Evolutionary conservation across 371 early-diverging fungal genomes (phyloP), one percentile per base, ranked within the genome.

Genomic region (Blyttiomyces sp.): DNA sequence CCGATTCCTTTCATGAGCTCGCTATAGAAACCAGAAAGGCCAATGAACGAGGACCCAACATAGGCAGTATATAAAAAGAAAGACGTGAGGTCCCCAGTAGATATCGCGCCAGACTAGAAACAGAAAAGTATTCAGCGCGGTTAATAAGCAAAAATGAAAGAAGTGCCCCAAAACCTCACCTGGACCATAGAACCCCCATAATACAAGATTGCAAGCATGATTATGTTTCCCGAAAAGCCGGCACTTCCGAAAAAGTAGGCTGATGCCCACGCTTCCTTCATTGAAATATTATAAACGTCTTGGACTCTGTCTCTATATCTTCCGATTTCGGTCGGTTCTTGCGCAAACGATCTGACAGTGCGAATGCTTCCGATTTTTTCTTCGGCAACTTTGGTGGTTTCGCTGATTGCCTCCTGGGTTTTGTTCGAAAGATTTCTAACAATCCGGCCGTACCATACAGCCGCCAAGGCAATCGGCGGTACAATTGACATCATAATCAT

Each of bases 1-100:
- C 91, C 90, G 23, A 87, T 75, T 43, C 90, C 93, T 68, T 91
- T 92, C 87, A 88, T 89, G 19, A 88, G 80, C 63, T 91, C 90
- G 6, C 88, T 84, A 70, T 87, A 90, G 59, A 88, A 91, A 2
- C 86, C 83, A n/a, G 87, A 81, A 49, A 92, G 73, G 56, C 81
- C 90, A 23, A 84, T 80, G 28, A 90, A 63, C 11, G 88, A 81
- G 26, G 79, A 71, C 35, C 91, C 92, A 17, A 88, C 90, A 68
- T 89, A 87, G 0, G 86, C 88, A 4, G 91, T 90, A 69, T 92
- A 92, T 43, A 92, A 63, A 77, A 91, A 85, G 59, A 91, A 91
- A 4, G 86, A 84, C 13, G 90, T 82, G 74, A 93, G 74, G 30
- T 88, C 87, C 43, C 93, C 93, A 54, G 88, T 82, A 0, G 89